Base-by-base conservation (phyloP, 768 basidiomycete genomes). In the Lactifluus subvellereus region DNA sequence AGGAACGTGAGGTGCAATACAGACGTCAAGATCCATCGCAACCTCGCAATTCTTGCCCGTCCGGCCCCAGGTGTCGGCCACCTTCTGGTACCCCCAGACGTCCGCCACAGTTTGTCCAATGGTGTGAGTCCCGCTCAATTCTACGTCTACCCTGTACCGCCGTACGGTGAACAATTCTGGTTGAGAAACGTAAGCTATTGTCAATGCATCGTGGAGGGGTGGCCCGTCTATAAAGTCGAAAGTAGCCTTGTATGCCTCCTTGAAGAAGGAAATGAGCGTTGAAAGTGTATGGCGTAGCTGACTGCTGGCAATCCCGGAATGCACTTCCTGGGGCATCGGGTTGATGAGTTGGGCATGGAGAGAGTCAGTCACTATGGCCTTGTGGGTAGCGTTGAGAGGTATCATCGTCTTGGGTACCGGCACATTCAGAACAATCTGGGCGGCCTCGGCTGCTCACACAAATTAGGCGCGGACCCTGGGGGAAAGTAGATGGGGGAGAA, bases 151-250 rank as follows among this genome's bases (percentile, higher is more conserved):
- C 50, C 88, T 79, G 71, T 86, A 84, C n/a, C 92, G 78, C 54
- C 71, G 80, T 38, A 75, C 74, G 27, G 72, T 71, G 72, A 94
- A 93, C 1, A 93, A 67, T 5, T 84, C 78, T 0, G 91, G 90
- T n/a, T 74, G 72, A 1, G 84, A 81, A 40, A 93, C 77, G 64
- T 89, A 94, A 10, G 85, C 88, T 51, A 94, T 77, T 0, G 93
- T 91, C 40, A 95, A 78, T 0, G 91, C 84, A 68, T 95, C 94
- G 66, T 96, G 94, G 2, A 94, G 77, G 2, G 94, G 94, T 6
- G 94, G 94, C 0, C 91, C 93, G 38, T 88, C 79, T n/a, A 78
- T 71, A 72, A 95, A 95, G n/a, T 84, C 84, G 66, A 92, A 95
- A 0, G 85, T 86, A 2, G 81, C 75, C 69, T 83, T 82, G 74